A percentile compares a stretch with the other conserved stretches of the same genome.
Conservation (phyloP, 2,329 filamentous ascomycete species). For the Colletotrichum shisoi region DNA sequence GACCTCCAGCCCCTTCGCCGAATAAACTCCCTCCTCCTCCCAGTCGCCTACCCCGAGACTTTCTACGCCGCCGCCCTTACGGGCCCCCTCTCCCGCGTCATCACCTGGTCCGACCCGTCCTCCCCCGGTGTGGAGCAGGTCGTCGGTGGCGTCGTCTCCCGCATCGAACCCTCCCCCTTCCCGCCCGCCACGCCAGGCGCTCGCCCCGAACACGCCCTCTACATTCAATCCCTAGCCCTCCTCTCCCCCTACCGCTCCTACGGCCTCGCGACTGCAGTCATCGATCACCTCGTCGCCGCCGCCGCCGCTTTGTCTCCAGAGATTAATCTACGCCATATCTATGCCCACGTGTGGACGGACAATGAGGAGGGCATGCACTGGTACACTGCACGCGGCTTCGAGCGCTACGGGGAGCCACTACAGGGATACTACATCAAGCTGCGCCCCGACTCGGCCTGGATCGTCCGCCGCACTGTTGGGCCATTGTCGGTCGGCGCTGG, state of each 20-base stretch:
- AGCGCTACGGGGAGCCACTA: conserved; percentile 56
- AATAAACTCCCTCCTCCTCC: conserved; percentile 71
- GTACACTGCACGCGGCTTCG: conserved; percentile 68
- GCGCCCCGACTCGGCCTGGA: conserved; percentile 67
- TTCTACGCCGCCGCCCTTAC: conserved; percentile 67
- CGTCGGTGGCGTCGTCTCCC: conserved; percentile 69
- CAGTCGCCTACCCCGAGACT: conserved; percentile 68
- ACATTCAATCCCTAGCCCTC: conserved; percentile 70
- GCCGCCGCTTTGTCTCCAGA: conserved; percentile 48
- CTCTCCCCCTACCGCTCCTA: conserved; percentile 69
- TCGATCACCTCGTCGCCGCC: conserved; percentile 61
- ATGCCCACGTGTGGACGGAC: conserved; percentile 74
- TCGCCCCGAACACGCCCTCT: conserved; percentile 58
- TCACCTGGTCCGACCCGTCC: conserved; percentile 62
- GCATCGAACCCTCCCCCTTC: conserved; percentile 61
- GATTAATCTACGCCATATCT: conserved; percentile 57
- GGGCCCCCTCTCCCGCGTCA: conserved; percentile 66
- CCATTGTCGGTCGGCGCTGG: conserved; percentile 41
- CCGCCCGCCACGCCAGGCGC: conserved; percentile 43
- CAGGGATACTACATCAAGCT: conserved; percentile 69
- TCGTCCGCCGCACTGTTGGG: conserved; percentile 59
- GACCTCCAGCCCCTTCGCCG: conserved; percentile 68
- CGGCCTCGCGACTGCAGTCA: conserved; percentile 65
- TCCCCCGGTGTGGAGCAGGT: conserved; percentile 51
- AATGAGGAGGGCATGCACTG: conserved; percentile 70